Evolutionary conservation across 768 basidiomycete species (phyloP).

Genomic region (Coprinopsis sp.): DNA sequence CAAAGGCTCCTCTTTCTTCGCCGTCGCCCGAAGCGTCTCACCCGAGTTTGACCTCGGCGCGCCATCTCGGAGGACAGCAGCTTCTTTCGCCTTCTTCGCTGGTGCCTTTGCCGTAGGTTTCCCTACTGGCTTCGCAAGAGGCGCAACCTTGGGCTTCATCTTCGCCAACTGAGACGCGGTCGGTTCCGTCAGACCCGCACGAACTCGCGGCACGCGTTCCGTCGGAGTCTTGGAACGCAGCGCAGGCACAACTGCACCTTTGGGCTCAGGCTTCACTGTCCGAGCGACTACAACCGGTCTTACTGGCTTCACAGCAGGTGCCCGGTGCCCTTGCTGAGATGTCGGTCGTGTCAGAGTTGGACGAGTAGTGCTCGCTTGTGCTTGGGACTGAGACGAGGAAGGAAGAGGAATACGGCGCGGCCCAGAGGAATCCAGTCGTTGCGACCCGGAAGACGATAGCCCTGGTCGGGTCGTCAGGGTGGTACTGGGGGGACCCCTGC

Average conservation of each 20-base stretch:
- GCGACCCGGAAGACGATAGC: slow-evolving; percentile 7
- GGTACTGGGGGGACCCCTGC: no score
- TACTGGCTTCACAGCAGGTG: background rate
- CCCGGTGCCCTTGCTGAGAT: slow-evolving; percentile 6
- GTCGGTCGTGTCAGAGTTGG: background rate
- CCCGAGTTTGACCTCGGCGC: no score
- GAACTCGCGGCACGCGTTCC: background rate
- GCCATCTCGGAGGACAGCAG: slow-evolving; percentile 1
- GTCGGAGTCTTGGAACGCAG: background rate
- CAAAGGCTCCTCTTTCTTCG: background rate
- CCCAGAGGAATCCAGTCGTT: slow-evolving; percentile 9
- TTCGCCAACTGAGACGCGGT: slow-evolving; percentile 26
- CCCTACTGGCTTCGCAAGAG: slow-evolving; percentile 3
- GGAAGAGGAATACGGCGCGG: slow-evolving; percentile 21
- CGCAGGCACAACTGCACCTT: background rate
- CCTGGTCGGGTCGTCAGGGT: slow-evolving; percentile 9
- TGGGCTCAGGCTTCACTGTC: background rate
- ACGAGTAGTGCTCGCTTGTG: background rate
- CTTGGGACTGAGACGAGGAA: background rate
- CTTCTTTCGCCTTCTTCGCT: slow-evolving; percentile 12
- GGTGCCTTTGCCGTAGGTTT: slow-evolving; percentile 5
- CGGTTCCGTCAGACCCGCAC: slow-evolving; percentile 18
- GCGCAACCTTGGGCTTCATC: slow-evolving; percentile 14
- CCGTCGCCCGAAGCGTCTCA: background rate
- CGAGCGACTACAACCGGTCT: background rate